A percentile compares a stretch with the other conserved stretches of the same genome.
Evolutionary conservation across 1,139 yeast genomes (phyloP).

Genomic region (Blastobotrys ciferrii): DNA sequence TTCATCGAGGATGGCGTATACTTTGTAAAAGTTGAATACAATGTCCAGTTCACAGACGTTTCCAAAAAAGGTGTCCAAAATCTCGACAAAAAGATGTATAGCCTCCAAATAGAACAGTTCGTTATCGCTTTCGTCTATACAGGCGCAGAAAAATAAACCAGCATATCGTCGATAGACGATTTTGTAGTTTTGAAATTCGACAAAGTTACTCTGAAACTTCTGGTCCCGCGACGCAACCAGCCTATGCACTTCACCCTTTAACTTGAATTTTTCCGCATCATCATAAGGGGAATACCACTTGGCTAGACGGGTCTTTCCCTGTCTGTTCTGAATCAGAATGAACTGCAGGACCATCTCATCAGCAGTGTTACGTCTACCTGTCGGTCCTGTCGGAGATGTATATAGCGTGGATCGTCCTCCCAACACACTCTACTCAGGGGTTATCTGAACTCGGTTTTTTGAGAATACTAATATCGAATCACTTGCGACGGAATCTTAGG

Average conservation of each 20-base stretch:
- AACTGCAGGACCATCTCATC: constrained; percentile 68
- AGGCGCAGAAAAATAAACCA: constrained; percentile 80
- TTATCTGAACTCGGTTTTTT: too few relatives aligned
- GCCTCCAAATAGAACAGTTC: constrained; percentile 82
- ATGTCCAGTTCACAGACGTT: constrained; percentile 96
- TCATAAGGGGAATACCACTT: constrained; percentile 64
- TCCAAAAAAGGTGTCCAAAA: constrained; percentile 77
- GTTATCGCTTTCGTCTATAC: constrained; percentile 71
- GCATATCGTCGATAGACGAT: constrained; percentile 89
- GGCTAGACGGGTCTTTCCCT: constrained; percentile 85
- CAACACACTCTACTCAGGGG: too few relatives aligned
- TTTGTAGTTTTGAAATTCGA: constrained; percentile 58
- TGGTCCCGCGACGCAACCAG: constrained; percentile 79
- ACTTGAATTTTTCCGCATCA: constrained; percentile 53
- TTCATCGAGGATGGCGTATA: constrained; percentile 88
- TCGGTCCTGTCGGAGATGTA: background rate
- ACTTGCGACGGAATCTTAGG: too few relatives aligned
- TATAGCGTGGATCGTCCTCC: background rate
- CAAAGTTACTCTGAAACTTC: constrained; percentile 56
- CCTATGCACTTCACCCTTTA: constrained; percentile 72
- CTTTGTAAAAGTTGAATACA: constrained; percentile 89
- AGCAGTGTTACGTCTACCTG: background rate
- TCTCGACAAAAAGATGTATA: constrained; percentile 84
- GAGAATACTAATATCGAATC: too few relatives aligned
- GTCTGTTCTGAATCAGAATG: constrained; percentile 79